phyloP scores from a whole-genome alignment of 306 rosid species.

The Ceratonia siliqua region DNA sequence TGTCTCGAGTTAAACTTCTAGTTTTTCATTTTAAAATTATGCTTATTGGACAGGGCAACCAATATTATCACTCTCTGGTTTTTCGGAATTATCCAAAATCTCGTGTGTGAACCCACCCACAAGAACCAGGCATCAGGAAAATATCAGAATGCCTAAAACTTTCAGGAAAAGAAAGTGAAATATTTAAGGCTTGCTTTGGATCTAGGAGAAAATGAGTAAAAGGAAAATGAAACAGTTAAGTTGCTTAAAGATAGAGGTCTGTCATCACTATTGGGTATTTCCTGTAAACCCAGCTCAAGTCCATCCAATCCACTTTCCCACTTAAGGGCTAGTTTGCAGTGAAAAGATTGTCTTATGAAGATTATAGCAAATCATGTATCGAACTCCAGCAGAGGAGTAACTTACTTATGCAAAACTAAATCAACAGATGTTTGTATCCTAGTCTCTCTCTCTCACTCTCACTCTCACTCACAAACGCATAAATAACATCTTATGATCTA shows the following conservation, averaged over 20 bases:
- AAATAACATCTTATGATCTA: constrained; percentile 10
- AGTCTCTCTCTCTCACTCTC: background rate
- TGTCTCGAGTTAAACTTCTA: constrained; percentile 13
- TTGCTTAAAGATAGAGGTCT: too few species aligned
- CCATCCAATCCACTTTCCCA: constrained; percentile 1
- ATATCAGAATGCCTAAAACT: too few species aligned
- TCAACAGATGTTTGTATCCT: constrained; percentile 7
- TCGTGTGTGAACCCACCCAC: too few species aligned
- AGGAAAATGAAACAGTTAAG: too few species aligned
- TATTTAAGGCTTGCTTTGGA: too few species aligned
- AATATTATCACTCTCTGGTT: background rate
- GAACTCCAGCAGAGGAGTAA: background rate
- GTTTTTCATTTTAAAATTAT: background rate
- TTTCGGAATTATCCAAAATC: background rate
- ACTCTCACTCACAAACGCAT: background rate
- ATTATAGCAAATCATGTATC: constrained; percentile 6
- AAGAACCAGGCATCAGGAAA: too few species aligned
- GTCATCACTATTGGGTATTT: too few species aligned
- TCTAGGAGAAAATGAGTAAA: too few species aligned
- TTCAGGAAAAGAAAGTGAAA: too few species aligned
- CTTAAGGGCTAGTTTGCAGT: background rate
- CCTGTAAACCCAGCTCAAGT: background rate
- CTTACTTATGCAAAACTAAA: constrained; percentile 12
- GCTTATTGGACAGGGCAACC: constrained; percentile 1
- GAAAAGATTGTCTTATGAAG: background rate